Evolutionary conservation across 108 stramenopile species (phyloP).

Genomic region (Cylindrotheca closterium): DNA sequence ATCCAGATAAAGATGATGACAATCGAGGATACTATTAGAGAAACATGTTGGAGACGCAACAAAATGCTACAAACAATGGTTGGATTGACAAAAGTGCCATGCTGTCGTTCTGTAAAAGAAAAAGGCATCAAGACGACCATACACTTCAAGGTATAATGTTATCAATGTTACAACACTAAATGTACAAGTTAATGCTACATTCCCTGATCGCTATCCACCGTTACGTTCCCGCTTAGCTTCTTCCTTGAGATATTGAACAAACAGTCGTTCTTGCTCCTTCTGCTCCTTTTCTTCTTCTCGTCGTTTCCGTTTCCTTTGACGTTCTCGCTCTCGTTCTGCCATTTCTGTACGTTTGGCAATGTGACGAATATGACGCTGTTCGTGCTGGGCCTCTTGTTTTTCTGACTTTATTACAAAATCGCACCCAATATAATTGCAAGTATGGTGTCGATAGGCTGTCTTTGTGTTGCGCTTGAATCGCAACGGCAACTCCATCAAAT

Average conservation of each 20-base stretch:
- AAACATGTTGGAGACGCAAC: too few relatives aligned
- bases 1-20: slow-evolving; percentile 12
- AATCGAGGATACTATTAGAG: slow-evolving; percentile 22
- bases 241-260: background rate
- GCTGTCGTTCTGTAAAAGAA: too few relatives aligned
- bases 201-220: background rate
- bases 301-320: background rate
- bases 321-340: background rate
- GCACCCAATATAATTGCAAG: slow-evolving; percentile 12
- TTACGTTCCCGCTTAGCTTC: background rate
- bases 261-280: background rate
- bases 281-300: background rate
- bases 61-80: too few relatives aligned
- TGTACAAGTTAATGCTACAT: background rate
- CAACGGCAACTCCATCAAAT: slow-evolving; percentile 1
- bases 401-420: slow-evolving; percentile 8
- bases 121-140: too few relatives aligned
- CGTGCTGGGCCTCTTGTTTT: slow-evolving; percentile 8
- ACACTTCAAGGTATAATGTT: too few relatives aligned
- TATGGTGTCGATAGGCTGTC: slow-evolving; percentile 11
- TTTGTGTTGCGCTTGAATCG: slow-evolving; percentile 10
- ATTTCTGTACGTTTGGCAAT: slow-evolving; percentile 1
- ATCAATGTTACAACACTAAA: background rate
- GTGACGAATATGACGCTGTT: slow-evolving; percentile 3
- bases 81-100: too few relatives aligned